A percentile compares a stretch with the other conserved stretches of the same genome.
These are phyloP conservation scores for Lojkania enalia DNA, from an alignment of 2,329 filamentous ascomycete genomes.

Conservation along the genomic window DNA sequence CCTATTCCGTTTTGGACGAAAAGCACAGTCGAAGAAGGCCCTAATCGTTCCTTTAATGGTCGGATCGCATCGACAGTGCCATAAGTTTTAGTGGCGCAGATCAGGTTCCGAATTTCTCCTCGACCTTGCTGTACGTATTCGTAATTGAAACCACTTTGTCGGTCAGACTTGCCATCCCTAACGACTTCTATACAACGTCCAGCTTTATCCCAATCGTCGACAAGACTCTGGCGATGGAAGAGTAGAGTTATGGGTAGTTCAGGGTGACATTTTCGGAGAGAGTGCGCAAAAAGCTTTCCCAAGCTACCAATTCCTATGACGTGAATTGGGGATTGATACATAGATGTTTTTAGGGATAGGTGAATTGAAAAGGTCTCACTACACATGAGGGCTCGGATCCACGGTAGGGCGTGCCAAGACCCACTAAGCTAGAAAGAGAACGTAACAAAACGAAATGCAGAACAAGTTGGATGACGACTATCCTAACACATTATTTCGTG, in stretches of 20 bases:
- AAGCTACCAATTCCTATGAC: conserved; percentile 79
- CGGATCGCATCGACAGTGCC: conserved; percentile 65
- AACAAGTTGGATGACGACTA: no score
- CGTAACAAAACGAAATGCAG: no score
- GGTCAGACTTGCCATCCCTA: conserved; percentile 41
- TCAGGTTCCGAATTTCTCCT: conserved; percentile 66
- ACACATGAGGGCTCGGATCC: no score
- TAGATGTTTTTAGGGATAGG: no score
- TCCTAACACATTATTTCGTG: no score
- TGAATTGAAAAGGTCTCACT: no score
- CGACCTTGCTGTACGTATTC: conserved; percentile 27
- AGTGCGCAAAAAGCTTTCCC: conserved; percentile 73
- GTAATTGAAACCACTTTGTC: conserved; percentile 41
- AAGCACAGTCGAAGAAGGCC: conserved; percentile 72
- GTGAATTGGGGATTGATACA: conserved; percentile 55
- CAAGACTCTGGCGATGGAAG: conserved; percentile 58
- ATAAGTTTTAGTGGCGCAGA: conserved; percentile 74
- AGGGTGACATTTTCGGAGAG: conserved; percentile 60
- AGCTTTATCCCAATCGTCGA: conserved; percentile 50
- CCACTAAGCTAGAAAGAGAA: no score
- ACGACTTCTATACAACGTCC: conserved; percentile 48
- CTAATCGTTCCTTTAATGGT: conserved; percentile 53
- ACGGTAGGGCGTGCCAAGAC: no score
- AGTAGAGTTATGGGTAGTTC: conserved; percentile 75
- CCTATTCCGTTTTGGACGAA: conserved; percentile 80